Evolutionary conservation across 768 basidiomycete species (phyloP).

Genomic region (Mycena kentingensis): DNA sequence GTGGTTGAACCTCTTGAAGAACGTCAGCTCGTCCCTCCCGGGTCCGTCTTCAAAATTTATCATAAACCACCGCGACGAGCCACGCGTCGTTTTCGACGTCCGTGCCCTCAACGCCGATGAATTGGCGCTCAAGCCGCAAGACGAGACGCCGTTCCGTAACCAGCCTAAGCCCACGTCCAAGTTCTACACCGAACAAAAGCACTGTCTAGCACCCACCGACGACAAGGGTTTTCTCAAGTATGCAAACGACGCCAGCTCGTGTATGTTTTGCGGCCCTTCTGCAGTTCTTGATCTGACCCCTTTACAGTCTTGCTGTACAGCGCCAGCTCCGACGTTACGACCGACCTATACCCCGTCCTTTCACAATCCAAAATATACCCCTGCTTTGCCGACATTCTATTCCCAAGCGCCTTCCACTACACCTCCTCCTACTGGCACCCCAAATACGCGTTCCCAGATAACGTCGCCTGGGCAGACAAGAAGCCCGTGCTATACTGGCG

Average conservation of each 20-base stretch:
- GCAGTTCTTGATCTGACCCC: background rate
- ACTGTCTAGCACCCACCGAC: slow-evolving; percentile 13
- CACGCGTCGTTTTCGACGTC: slow-evolving; percentile 20
- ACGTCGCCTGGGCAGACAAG: slow-evolving; percentile 14
- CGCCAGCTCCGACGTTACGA: slow-evolving; percentile 22
- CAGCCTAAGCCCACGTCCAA: slow-evolving; percentile 12
- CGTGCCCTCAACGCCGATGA: background rate
- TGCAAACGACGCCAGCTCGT: slow-evolving; percentile 14
- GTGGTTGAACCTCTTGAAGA: background rate
- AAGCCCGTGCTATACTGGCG: slow-evolving; percentile 18
- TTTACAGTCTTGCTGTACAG: slow-evolving; percentile 14
- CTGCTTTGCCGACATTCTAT: slow-evolving; percentile 20
- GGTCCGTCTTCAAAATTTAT: slow-evolving; percentile 14
- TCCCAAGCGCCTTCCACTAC: slow-evolving; percentile 20
- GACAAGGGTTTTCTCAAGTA: slow-evolving; percentile 9
- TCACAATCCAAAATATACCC: slow-evolving; percentile 20
- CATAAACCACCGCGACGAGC: slow-evolving; percentile 29
- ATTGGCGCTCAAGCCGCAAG: background rate
- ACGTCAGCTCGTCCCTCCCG: slow-evolving; percentile 7
- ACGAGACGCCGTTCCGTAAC: slow-evolving; percentile 8
- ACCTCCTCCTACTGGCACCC: background rate
- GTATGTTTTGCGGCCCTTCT: background rate
- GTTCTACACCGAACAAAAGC: slow-evolving; percentile 12
- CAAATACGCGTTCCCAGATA: slow-evolving; percentile 16
- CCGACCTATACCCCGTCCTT: slow-evolving; percentile 21